A percentile compares a stretch with the other conserved stretches of the same genome.
Evolutionary conservation across 2,329 filamentous ascomycete genomes (phyloP).

Genomic region (Thelonectria rubi): DNA sequence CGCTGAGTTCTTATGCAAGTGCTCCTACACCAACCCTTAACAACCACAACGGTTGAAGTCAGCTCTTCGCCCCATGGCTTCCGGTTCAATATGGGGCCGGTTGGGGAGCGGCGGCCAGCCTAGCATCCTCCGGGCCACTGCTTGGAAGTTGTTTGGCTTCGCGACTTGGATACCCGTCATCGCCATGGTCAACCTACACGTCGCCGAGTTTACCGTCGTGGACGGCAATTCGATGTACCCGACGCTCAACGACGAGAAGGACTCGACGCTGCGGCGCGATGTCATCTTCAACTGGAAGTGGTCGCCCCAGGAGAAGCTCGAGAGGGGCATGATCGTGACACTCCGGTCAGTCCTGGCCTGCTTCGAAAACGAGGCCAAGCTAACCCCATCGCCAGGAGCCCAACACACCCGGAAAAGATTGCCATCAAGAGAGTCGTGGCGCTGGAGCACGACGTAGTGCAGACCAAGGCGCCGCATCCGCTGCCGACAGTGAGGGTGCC

Average conservation of each 20-base stretch:
- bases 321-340: conserved; percentile 79
- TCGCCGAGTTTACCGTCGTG: conserved; percentile 67
- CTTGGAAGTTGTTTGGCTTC: conserved; percentile 60
- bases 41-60: conserved; percentile 11
- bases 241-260: conserved; percentile 73
- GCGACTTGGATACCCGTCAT: conserved; percentile 70
- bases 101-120: conserved; percentile 36
- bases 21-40: neutral
- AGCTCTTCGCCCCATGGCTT: conserved; percentile 44
- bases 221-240: conserved; percentile 79
- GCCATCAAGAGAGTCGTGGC: conserved; percentile 86
- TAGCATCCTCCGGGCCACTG: conserved; percentile 47
- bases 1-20: conserved; percentile 18
- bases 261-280: conserved; percentile 64
- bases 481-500: conserved; percentile 71
- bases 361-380: neutral
- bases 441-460: conserved; percentile 80
- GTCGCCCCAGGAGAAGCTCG: conserved; percentile 64
- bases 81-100: conserved; percentile 50
- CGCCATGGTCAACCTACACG: conserved; percentile 68
- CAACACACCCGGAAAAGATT: conserved; percentile 72
- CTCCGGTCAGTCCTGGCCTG: conserved; percentile 60
- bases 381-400: conserved; percentile 62
- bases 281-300: conserved; percentile 68
- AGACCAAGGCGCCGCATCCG: conserved; percentile 69